Base-by-base conservation (phyloP, 495 filamentous ascomycete genomes). In the Lichina pygmaea region DNA sequence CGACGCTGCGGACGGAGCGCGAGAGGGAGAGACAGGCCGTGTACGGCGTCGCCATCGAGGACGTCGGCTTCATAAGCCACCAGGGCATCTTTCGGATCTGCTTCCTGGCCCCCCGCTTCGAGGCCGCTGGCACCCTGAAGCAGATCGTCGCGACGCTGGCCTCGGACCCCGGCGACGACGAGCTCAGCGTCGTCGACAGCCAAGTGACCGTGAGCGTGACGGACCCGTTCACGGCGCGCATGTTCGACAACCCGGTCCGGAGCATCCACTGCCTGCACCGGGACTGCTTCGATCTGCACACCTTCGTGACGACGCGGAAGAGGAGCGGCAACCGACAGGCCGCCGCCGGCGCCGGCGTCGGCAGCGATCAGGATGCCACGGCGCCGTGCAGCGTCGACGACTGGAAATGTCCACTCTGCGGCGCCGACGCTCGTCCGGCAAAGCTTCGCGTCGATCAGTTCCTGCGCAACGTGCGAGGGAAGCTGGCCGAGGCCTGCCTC, bases 201-300 rank as follows among this genome's bases (percentile, higher is more conserved):
- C 66, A 68, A 48, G 53, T 89, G n/a, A 68, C 66, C 17, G 70
- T 94, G 49, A 68, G 75, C 47, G 11, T 39, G 36, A 39, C 36
- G 11, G 36, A 92, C 54, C 83, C 84, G 0, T 84, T 81, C 57
- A 74, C 64, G 43, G 65, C 72, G 0, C 59, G 58, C 4, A 71
- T 91, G n/a, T 84, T 78, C 54, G 60, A 69, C 3, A 60, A 68
- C 0, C 84, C 85, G 4, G 80, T 71, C 7, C 74, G 84, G 13
- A 72, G 80, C 11, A 59, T 50, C 7, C 42, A 41, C 12, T 79
- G 75, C 56, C 59, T 59, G 7, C 86, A 94, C 55, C 59, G 72
- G 34, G 81, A 93, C 57, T 91, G 81, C 55, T 93, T 94, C 55
- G 86, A 94, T 55, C 74, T 89, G 17, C 71, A 82, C 30, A 83